A percentile compares a stretch with the other conserved stretches of the same genome.
Conservation (phyloP, 2,329 filamentous ascomycete genomes). For the Talaromyces marneffei region DNA sequence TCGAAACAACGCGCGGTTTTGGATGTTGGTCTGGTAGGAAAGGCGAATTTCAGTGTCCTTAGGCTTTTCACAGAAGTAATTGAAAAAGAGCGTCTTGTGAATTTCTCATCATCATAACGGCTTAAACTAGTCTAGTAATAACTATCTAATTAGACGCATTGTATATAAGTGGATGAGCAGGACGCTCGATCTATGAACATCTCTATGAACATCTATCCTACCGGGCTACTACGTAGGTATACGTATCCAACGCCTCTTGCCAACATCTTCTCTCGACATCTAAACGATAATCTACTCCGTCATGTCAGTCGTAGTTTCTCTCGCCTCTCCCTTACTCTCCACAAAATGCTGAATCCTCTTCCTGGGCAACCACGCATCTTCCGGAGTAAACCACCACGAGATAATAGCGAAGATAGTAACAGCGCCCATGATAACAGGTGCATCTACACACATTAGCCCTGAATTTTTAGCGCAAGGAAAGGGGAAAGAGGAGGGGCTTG, state of each 20-base stretch:
- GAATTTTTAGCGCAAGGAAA: not conserved
- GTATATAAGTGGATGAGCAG: not conserved
- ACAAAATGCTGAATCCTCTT: conserved; percentile 42
- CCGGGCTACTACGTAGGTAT: not conserved
- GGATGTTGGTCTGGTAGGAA: not conserved
- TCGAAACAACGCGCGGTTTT: not conserved
- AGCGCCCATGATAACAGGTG: conserved; percentile 47
- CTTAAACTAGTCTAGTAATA: not conserved
- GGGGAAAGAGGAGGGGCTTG: conserved; percentile 19
- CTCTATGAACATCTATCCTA: not conserved
- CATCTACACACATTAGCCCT: conserved; percentile 28
- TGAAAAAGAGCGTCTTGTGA: not conserved
- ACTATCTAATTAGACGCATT: not conserved
- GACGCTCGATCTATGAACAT: not conserved
- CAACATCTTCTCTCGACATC: not conserved
- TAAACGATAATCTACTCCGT: not conserved
- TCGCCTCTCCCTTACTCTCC: conserved; percentile 29
- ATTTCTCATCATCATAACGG: not conserved
- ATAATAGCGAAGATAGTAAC: conserved; percentile 46
- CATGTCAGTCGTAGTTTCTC: conserved; percentile 9
- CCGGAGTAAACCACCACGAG: conserved; percentile 46
- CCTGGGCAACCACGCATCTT: conserved; percentile 43
- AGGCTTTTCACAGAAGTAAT: not conserved
- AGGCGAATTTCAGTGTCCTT: not conserved
- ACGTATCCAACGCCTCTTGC: not conserved